These are phyloP conservation scores for Aspergillus sp. DNA, from an alignment of 2,329 filamentous ascomycete species.

Conservation along the genomic window DNA sequence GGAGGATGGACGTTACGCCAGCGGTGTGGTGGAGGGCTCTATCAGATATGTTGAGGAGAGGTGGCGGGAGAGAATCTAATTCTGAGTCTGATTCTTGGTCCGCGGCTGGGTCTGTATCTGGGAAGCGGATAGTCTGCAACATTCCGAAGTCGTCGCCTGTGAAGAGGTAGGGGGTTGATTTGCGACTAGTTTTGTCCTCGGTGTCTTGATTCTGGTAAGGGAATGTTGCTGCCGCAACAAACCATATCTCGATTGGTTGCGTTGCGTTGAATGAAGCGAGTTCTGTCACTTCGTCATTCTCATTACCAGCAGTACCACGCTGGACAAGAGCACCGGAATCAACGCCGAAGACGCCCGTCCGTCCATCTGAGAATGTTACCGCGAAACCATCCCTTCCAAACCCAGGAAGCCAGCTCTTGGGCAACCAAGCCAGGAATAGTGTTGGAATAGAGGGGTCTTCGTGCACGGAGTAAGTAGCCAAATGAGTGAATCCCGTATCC, in stretches of 20 bases:
- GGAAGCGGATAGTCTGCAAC: slow-evolving; percentile 38
- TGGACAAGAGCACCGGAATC: not conserved
- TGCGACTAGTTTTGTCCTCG: not conserved
- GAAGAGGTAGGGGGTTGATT: slow-evolving; percentile 35
- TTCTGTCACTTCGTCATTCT: slow-evolving; percentile 22
- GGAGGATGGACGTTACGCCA: slow-evolving; percentile 85
- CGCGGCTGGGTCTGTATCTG: not conserved
- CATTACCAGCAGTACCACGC: not conserved
- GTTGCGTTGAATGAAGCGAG: slow-evolving; percentile 33
- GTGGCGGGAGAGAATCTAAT: slow-evolving; percentile 19
- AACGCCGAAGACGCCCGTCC: slow-evolving; percentile 58
- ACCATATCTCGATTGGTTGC: slow-evolving; percentile 47
- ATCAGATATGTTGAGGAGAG: slow-evolving; percentile 46
- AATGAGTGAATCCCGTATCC: slow-evolving; percentile 35
- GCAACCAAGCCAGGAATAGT: slow-evolving; percentile 76
- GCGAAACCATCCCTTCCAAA: slow-evolving; percentile 57
- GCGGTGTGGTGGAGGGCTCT: slow-evolving; percentile 69
- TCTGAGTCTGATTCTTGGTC: slow-evolving; percentile 20
- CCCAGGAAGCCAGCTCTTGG: slow-evolving; percentile 40
- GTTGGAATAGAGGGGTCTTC: slow-evolving; percentile 64
- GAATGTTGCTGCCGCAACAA: slow-evolving; percentile 38
- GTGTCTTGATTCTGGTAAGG: not conserved
- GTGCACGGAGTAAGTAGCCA: slow-evolving; percentile 55
- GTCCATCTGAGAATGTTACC: slow-evolving; percentile 72
- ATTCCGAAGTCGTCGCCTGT: slow-evolving; percentile 47